Percentiles rank a stretch among this genome's conserved stretches.
Conservation (phyloP, 371 early-diverging fungal species). For the Nematocida parisii region DNA sequence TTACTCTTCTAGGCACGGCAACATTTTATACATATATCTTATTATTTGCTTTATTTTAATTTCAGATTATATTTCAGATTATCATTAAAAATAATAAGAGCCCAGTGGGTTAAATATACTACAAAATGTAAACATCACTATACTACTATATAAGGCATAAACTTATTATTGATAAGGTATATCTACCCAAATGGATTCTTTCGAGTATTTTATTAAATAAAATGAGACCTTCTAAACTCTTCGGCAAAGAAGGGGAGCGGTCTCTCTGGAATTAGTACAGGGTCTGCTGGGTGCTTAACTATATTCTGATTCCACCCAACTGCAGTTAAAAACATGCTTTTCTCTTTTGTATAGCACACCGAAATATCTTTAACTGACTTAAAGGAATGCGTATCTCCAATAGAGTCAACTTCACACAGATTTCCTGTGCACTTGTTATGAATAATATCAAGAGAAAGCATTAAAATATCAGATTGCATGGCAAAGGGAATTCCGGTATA, state of each 20-base stretch:
- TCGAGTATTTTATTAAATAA: not conserved
- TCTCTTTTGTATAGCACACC: not conserved
- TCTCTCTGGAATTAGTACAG: conserved; percentile 16
- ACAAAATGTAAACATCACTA: too few relatives aligned
- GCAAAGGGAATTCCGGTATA: not conserved
- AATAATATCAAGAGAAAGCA: conserved; percentile 3
- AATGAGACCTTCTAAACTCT: conserved; percentile 29
- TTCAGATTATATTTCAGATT: too few relatives aligned
- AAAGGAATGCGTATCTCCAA: conserved; percentile 7
- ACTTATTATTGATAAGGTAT: too few relatives aligned
- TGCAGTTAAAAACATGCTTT: conserved; percentile 17
- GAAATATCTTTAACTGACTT: not conserved
- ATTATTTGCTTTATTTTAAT: too few relatives aligned
- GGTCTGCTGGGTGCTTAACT: not conserved
- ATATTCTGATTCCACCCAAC: conserved; percentile 40
- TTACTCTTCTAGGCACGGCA: too few relatives aligned
- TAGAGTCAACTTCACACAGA: not conserved
- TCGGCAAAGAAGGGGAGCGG: conserved; percentile 47
- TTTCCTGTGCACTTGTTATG: not conserved
- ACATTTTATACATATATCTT: too few relatives aligned
- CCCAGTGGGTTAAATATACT: too few relatives aligned
- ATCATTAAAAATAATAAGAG: too few relatives aligned
- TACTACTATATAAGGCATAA: too few relatives aligned
- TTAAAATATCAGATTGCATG: not conserved
- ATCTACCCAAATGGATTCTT: too few relatives aligned